These are phyloP conservation scores for Daldinia eschscholtzii DNA, from an alignment of 2,329 filamentous ascomycete species.

Conservation along the genomic window DNA sequence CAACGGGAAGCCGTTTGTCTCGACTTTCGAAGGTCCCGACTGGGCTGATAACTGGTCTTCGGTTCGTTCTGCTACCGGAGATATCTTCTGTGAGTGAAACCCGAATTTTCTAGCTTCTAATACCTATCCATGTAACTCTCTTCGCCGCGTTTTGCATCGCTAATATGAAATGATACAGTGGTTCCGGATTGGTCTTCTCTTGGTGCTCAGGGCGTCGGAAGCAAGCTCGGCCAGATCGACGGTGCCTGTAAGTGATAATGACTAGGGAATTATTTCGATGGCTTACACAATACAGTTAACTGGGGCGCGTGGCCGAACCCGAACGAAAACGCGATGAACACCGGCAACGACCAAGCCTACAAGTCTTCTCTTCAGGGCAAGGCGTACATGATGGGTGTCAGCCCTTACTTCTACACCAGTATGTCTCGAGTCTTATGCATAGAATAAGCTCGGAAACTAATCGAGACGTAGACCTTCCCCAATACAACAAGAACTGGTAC, in stretches of 20 bases:
- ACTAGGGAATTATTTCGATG: not conserved
- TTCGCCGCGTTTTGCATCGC: not conserved
- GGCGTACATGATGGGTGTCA: conserved; percentile 64
- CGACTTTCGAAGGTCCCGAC: conserved; percentile 63
- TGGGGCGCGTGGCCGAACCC: conserved; percentile 65
- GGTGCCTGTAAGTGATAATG: conserved; percentile 48
- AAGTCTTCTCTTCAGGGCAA: conserved; percentile 56
- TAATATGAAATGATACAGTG: conserved; percentile 42
- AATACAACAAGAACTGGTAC: conserved; percentile 65
- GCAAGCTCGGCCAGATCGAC: conserved; percentile 46
- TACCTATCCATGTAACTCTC: not conserved
- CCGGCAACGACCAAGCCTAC: conserved; percentile 57
- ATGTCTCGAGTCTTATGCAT: conserved; percentile 10
- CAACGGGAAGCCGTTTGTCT: conserved; percentile 60
- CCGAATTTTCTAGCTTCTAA: not conserved
- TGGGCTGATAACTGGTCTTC: conserved; percentile 59
- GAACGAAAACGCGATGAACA: conserved; percentile 55
- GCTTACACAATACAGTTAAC: conserved; percentile 54
- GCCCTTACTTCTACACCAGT: conserved; percentile 58
- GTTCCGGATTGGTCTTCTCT: conserved; percentile 63
- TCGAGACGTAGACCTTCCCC: conserved; percentile 57
- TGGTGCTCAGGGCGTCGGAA: conserved; percentile 53
- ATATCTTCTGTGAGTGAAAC: conserved; percentile 51
- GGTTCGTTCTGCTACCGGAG: conserved; percentile 55
- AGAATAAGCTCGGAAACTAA: conserved; percentile 10